A percentile compares a stretch with the other conserved stretches of the same genome.
Conservation (phyloP, 345 rosid genomes). For the Ricinus communis region DNA sequence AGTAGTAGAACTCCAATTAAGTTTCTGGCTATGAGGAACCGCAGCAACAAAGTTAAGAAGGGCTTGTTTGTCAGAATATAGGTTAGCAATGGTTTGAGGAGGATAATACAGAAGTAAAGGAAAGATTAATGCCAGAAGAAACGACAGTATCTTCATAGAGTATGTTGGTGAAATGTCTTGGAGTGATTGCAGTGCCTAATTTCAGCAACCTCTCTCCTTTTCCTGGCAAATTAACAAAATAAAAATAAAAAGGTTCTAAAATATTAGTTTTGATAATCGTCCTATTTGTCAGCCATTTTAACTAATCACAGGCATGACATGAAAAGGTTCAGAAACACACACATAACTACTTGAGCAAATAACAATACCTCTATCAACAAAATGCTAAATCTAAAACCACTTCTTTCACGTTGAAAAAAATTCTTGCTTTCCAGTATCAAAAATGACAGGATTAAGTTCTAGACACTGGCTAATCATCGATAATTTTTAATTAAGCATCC, state of each 20-base stretch:
- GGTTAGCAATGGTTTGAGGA: conserved; percentile 41
- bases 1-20: conserved; percentile 66
- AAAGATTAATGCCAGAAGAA: conserved; percentile 33
- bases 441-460: too few relatives aligned
- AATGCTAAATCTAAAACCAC: too few relatives aligned
- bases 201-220: conserved; percentile 15
- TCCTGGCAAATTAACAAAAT: conserved; percentile 3
- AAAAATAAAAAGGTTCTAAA: background rate
- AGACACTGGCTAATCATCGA: too few relatives aligned
- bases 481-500: too few relatives aligned
- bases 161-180: conserved; percentile 3
- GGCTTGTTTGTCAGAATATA: conserved; percentile 65
- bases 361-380: too few relatives aligned
- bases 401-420: too few relatives aligned
- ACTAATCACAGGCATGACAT: background rate
- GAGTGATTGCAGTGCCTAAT: background rate
- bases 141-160: conserved; percentile 41
- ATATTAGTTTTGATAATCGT: background rate
- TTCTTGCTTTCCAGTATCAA: background rate
- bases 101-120: conserved; percentile 36
- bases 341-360: too few relatives aligned
- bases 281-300: background rate
- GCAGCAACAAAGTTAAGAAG: conserved; percentile 65
- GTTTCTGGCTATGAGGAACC: conserved; percentile 73
- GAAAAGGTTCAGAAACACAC: background rate